These are phyloP conservation scores for Pythium apleroticum DNA, from an alignment of 352 stramenopile genomes.

Conservation along the genomic window DNA sequence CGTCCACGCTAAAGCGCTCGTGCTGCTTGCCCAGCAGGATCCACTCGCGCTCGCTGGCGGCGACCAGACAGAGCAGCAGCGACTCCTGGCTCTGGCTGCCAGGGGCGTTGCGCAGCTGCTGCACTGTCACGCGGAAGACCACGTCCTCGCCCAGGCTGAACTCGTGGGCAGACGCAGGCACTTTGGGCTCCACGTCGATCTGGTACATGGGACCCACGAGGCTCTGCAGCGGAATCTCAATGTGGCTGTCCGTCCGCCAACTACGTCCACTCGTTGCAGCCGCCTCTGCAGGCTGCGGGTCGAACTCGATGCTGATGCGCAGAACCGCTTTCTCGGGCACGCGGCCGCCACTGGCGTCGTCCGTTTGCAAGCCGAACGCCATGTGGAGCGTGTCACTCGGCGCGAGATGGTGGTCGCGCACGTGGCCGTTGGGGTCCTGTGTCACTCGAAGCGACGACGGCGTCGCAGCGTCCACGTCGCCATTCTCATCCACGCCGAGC, in stretches of 20 bases:
- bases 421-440: conserved; percentile 25
- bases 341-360: background rate
- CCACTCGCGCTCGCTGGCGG: conserved; percentile 59
- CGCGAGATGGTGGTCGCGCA: conserved; percentile 11
- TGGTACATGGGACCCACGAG: conserved; percentile 21
- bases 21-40: conserved; percentile 63
- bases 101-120: conserved; percentile 16
- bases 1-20: conserved; percentile 34
- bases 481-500: background rate
- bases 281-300: background rate
- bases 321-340: conserved; percentile 7
- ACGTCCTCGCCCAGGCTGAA: conserved; percentile 38
- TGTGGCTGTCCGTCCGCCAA: conserved; percentile 17
- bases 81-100: background rate
- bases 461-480: background rate
- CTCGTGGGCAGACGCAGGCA: background rate
- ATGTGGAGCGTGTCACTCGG: conserved; percentile 23
- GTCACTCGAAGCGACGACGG: conserved; percentile 3
- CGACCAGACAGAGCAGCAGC: conserved; percentile 54
- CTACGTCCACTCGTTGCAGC: background rate
- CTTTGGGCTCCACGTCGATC: conserved; percentile 26
- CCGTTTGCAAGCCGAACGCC: conserved; percentile 20
- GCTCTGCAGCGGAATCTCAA: conserved; percentile 17
- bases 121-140: conserved; percentile 46
- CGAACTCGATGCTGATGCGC: conserved; percentile 22